Conservation (phyloP, 2,329 filamentous ascomycete species). For the Aquanectria penicillioides region DNA sequence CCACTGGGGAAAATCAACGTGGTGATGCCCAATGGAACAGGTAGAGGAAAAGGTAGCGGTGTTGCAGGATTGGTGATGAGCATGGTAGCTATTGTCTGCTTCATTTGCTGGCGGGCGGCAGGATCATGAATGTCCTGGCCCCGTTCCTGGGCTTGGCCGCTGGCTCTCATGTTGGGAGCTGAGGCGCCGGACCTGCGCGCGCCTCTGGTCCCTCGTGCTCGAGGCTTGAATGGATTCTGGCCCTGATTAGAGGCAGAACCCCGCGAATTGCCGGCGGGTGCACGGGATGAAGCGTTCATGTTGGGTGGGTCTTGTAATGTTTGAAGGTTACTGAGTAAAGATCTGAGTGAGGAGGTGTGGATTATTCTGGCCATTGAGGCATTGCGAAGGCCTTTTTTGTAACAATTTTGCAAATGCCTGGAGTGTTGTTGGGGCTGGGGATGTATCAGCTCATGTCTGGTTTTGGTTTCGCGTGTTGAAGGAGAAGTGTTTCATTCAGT, state of each 20-base stretch:
- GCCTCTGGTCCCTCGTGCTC: slow-evolving; percentile 9
- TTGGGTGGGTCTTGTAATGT: no score
- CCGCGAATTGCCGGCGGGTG: no score
- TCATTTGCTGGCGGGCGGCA: slow-evolving; percentile 30
- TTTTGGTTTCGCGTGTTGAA: no score
- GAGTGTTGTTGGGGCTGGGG: no score
- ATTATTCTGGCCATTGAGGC: no score
- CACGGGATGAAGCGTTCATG: no score
- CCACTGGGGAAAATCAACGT: slow-evolving; percentile 17
- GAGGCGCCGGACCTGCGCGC: slow-evolving; percentile 2
- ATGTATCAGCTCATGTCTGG: no score
- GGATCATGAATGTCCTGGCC: slow-evolving; percentile 21
- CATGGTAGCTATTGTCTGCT: slow-evolving; percentile 26
- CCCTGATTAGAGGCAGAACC: neutral
- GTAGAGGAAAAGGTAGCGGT: slow-evolving; percentile 25
- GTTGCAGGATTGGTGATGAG: slow-evolving; percentile 29
- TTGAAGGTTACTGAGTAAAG: no score
- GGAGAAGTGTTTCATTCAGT: no score
- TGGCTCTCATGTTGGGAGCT: neutral
- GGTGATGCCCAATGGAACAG: slow-evolving; percentile 17
- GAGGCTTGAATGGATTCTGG: neutral
- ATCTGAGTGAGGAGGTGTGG: no score
- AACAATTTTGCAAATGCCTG: no score
- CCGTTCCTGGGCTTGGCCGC: neutral
- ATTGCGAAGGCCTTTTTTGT: no score